Percentiles rank a stretch among this genome's conserved stretches.
Evolutionary conservation across 495 filamentous ascomycete species (phyloP).

Genomic region (Clavariopsis aquatica): DNA sequence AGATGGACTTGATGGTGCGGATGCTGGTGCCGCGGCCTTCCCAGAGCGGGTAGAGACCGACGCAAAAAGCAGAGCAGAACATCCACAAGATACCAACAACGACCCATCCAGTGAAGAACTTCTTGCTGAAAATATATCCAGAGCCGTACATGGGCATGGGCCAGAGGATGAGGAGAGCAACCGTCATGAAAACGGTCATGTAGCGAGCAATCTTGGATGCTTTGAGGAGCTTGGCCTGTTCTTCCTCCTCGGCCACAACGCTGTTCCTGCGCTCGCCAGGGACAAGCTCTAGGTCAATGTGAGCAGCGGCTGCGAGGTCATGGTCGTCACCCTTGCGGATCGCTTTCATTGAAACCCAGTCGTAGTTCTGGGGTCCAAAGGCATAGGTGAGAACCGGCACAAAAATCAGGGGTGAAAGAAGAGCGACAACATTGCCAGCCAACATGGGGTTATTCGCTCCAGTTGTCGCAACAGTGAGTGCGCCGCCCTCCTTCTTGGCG

Average conservation of each 20-base stretch:
- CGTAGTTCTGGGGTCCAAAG: slow-evolving; percentile 79
- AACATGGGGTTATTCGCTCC: slow-evolving; percentile 88
- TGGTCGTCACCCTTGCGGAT: slow-evolving; percentile 85
- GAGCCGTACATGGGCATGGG: slow-evolving; percentile 92
- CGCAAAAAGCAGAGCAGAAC: slow-evolving; percentile 65
- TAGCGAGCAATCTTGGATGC: slow-evolving; percentile 78
- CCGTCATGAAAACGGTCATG: slow-evolving; percentile 72
- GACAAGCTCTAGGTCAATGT: slow-evolving; percentile 71
- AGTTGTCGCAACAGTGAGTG: slow-evolving; percentile 71
- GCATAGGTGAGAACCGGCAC: slow-evolving; percentile 75
- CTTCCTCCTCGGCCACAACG: slow-evolving; percentile 50
- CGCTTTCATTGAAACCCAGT: slow-evolving; percentile 82
- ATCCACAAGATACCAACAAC: slow-evolving; percentile 85
- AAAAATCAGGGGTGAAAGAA: slow-evolving; percentile 78
- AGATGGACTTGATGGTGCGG: slow-evolving; percentile 66
- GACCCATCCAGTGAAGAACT: slow-evolving; percentile 93
- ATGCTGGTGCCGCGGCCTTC: slow-evolving; percentile 72
- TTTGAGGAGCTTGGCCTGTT: slow-evolving; percentile 67
- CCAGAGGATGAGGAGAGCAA: slow-evolving; percentile 83
- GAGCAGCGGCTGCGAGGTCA: slow-evolving; percentile 66
- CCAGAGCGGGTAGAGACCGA: slow-evolving; percentile 80
- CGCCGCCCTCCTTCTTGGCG: slow-evolving; percentile 72
- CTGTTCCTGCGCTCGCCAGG: slow-evolving; percentile 55
- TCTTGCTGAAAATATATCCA: slow-evolving; percentile 83
- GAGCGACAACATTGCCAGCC: slow-evolving; percentile 78